phyloP scores from a whole-genome alignment of 163 green algal genomes.

The Chlorella variabilis region DNA sequence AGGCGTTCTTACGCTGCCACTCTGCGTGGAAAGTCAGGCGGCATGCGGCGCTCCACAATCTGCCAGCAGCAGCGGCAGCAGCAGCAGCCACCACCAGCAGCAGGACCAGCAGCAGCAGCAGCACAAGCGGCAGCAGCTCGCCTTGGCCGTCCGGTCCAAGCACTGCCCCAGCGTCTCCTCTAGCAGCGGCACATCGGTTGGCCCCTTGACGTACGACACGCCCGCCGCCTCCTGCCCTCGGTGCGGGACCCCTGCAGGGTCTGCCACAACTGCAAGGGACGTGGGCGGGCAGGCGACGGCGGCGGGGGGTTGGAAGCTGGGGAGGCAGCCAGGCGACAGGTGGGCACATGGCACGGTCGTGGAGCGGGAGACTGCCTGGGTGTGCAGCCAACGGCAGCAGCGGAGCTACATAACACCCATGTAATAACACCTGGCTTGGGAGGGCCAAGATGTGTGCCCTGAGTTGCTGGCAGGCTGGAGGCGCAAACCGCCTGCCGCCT shows the following conservation, averaged over 20 bases:
- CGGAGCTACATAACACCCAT: too few species aligned
- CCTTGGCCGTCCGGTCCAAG: slow-evolving; percentile 3
- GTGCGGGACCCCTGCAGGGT: neutral
- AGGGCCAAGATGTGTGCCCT: too few species aligned
- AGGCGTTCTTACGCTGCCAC: too few species aligned
- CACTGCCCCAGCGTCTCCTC: slow-evolving; percentile 19
- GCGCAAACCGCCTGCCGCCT: too few species aligned
- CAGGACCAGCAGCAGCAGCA: neutral
- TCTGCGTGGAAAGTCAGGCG: too few species aligned
- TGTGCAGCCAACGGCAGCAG: too few species aligned
- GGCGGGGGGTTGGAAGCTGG: neutral
- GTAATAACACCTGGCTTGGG: too few species aligned
- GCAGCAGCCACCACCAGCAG: neutral
- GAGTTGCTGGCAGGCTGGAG: too few species aligned
- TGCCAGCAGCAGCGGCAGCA: too few species aligned
- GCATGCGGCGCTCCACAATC: too few species aligned
- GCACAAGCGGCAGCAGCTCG: neutral
- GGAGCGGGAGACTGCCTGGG: too few species aligned
- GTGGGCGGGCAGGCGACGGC: neutral
- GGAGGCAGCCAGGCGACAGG: neutral
- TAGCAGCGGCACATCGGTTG: slow-evolving; percentile 8
- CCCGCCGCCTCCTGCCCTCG: neutral
- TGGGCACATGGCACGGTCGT: too few species aligned
- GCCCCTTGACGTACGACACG: slow-evolving; percentile 7
- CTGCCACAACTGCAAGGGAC: neutral